These are phyloP conservation scores for Aspergillus nidulans DNA, from an alignment of 495 filamentous ascomycete genomes.

Conservation along the genomic window DNA sequence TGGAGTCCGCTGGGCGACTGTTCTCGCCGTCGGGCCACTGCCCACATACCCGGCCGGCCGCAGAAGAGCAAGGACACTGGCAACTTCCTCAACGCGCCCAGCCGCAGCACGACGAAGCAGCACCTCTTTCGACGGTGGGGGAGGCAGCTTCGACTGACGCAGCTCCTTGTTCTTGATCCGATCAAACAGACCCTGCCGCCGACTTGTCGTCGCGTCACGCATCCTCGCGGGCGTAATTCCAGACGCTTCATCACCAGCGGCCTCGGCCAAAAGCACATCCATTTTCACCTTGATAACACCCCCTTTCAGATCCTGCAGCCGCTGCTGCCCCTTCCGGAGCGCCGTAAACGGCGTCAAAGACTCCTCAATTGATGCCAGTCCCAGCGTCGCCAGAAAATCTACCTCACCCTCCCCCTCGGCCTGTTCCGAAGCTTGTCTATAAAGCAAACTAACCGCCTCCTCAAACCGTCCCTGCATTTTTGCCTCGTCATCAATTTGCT, in stretches of 20 bases:
- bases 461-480: slow-evolving; percentile 37
- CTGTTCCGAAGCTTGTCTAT: slow-evolving; percentile 33
- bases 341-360: slow-evolving; percentile 39
- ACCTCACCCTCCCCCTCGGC: slow-evolving; percentile 18
- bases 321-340: slow-evolving; percentile 44
- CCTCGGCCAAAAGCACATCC: slow-evolving; percentile 28
- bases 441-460: slow-evolving; percentile 34
- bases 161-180: slow-evolving; percentile 44
- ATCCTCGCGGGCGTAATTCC: slow-evolving; percentile 15
- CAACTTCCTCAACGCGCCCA: slow-evolving; percentile 41
- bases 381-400: slow-evolving; percentile 32
- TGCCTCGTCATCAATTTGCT: slow-evolving; percentile 27
- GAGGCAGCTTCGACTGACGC: slow-evolving; percentile 40
- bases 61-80: slow-evolving; percentile 34
- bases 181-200: slow-evolving; percentile 38
- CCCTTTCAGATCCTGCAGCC: slow-evolving; percentile 42
- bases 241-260: slow-evolving; percentile 3
- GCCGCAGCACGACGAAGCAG: slow-evolving; percentile 35
- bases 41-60: slow-evolving; percentile 34
- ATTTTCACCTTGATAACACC: slow-evolving; percentile 40
- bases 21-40: slow-evolving; percentile 30
- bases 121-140: slow-evolving; percentile 40
- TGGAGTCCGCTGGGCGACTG: slow-evolving; percentile 36
- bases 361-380: slow-evolving; percentile 35
- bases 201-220: slow-evolving; percentile 28